Conservation (phyloP, 768 basidiomycete genomes). For the Boletus subcaerulescens region DNA sequence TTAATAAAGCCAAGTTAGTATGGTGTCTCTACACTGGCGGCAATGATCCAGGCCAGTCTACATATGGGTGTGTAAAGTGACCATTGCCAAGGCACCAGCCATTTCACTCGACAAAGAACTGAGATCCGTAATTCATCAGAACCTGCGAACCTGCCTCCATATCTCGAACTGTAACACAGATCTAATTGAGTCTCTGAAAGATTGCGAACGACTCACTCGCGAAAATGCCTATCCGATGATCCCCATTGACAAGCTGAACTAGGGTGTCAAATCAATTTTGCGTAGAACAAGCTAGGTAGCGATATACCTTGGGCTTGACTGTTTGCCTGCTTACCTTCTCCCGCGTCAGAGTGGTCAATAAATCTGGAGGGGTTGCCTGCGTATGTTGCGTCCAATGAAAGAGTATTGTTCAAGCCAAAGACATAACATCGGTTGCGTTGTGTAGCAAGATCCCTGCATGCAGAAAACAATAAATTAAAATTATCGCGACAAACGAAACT, state of each 20-base stretch:
- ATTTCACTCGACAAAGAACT: slow-evolving; percentile 38
- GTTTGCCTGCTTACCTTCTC: slow-evolving; percentile 34
- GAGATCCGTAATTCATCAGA: slow-evolving; percentile 55
- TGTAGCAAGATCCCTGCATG: slow-evolving; percentile 40
- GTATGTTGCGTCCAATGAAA: slow-evolving; percentile 52
- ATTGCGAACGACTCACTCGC: slow-evolving; percentile 10
- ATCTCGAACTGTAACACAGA: slow-evolving; percentile 31
- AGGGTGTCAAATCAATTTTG: neutral
- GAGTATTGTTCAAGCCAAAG: slow-evolving; percentile 47
- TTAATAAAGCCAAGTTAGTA: slow-evolving; percentile 5
- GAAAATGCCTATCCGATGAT: slow-evolving; percentile 65
- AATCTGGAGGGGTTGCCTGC: slow-evolving; percentile 65
- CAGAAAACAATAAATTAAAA: neutral
- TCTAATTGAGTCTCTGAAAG: neutral
- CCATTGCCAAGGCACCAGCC: neutral
- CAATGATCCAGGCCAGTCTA: neutral
- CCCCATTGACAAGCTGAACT: slow-evolving; percentile 63
- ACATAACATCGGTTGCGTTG: slow-evolving; percentile 60
- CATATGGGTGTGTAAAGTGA: neutral
- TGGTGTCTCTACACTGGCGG: neutral
- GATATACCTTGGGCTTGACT: slow-evolving; percentile 45
- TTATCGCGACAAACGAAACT: slow-evolving; percentile 16
- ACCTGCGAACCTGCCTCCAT: slow-evolving; percentile 48
- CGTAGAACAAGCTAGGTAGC: neutral
- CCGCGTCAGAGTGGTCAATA: slow-evolving; percentile 52